Evolutionary conservation across 768 basidiomycete species (phyloP).

Genomic region (Boletus sensibilis): DNA sequence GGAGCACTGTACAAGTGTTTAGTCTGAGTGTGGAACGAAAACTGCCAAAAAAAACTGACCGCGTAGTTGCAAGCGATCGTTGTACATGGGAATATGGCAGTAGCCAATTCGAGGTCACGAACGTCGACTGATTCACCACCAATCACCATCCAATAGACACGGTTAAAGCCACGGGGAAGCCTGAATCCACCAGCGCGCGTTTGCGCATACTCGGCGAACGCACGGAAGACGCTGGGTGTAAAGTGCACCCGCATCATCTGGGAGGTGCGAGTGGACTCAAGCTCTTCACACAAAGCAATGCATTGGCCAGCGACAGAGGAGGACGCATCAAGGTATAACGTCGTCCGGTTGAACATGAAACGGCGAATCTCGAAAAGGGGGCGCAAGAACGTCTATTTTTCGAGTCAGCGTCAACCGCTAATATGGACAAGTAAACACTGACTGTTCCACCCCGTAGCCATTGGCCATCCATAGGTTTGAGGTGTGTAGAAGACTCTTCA

Average conservation of each 20-base stretch:
- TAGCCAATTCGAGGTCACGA: slow-evolving; percentile 13
- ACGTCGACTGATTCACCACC: slow-evolving; percentile 12
- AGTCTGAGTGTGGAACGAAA: background rate
- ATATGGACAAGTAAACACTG: background rate
- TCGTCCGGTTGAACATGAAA: slow-evolving; percentile 19
- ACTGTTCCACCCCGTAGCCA: slow-evolving; percentile 17
- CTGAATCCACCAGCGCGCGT: slow-evolving; percentile 9
- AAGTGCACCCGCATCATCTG: slow-evolving; percentile 15
- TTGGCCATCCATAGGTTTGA: slow-evolving; percentile 17
- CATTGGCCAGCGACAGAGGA: slow-evolving; percentile 11
- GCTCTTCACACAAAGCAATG: slow-evolving; percentile 9
- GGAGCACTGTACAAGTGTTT: slow-evolving; percentile 5
- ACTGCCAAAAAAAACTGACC: background rate
- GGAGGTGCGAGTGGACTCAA: slow-evolving; percentile 12
- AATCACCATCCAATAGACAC: slow-evolving; percentile 19
- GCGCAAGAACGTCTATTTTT: slow-evolving; percentile 12
- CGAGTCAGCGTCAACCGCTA: background rate
- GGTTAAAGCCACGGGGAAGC: slow-evolving; percentile 16
- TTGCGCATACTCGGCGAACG: slow-evolving; percentile 14
- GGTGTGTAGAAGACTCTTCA: slow-evolving; percentile 9
- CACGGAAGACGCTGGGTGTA: slow-evolving; percentile 18
- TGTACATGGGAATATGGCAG: slow-evolving; percentile 9
- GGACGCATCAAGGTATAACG: slow-evolving; percentile 12
- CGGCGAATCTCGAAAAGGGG: slow-evolving; percentile 19
- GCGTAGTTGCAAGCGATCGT: slow-evolving; percentile 17